Evolutionary conservation across 2,329 filamentous ascomycete genomes (phyloP).

Genomic region (Exophiala alcalophila): DNA sequence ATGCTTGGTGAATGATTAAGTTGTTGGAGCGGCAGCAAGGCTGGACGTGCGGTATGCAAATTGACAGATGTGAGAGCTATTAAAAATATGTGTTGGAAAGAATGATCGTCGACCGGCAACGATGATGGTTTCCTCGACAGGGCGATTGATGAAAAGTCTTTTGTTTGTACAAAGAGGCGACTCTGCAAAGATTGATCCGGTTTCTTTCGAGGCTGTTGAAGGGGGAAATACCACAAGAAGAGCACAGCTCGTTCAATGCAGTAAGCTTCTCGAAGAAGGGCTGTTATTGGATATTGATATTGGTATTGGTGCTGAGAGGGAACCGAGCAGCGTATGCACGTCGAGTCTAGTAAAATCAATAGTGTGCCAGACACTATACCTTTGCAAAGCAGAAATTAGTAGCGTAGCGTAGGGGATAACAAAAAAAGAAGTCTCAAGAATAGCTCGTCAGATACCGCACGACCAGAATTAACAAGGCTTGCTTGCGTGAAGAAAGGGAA

Average conservation of each 20-base stretch:
- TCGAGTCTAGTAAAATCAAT: constrained; percentile 16
- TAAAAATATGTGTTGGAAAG: constrained; percentile 15
- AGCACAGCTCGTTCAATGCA: constrained; percentile 24
- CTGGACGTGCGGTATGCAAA: constrained; percentile 14
- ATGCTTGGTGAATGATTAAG: constrained; percentile 13
- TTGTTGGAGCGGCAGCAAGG: constrained; percentile 24
- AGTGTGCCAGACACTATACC: constrained; percentile 28
- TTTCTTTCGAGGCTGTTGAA: too few relatives aligned
- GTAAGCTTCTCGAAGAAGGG: constrained; percentile 13
- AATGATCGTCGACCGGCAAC: constrained; percentile 29
- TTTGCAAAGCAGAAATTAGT: constrained; percentile 20
- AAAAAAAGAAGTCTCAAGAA: constrained; percentile 27
- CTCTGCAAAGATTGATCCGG: constrained; percentile 24
- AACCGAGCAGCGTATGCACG: constrained; percentile 8
- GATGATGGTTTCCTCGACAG: constrained; percentile 22
- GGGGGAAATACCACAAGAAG: constrained; percentile 16
- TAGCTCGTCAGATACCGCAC: constrained; percentile 28
- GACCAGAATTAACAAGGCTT: constrained; percentile 33
- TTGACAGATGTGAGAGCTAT: constrained; percentile 23
- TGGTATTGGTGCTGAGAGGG: constrained; percentile 13
- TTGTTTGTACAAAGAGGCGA: constrained; percentile 10
- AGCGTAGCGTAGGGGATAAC: constrained; percentile 2
- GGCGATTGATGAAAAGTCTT: constrained; percentile 18
- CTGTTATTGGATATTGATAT: constrained; percentile 12
- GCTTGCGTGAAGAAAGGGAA: constrained; percentile 30